Percentiles rank a stretch among this genome's conserved stretches.
These are phyloP conservation scores for Diutina pseudorugosa DNA, from an alignment of 1,139 yeast species.

Conservation along the genomic window DNA sequence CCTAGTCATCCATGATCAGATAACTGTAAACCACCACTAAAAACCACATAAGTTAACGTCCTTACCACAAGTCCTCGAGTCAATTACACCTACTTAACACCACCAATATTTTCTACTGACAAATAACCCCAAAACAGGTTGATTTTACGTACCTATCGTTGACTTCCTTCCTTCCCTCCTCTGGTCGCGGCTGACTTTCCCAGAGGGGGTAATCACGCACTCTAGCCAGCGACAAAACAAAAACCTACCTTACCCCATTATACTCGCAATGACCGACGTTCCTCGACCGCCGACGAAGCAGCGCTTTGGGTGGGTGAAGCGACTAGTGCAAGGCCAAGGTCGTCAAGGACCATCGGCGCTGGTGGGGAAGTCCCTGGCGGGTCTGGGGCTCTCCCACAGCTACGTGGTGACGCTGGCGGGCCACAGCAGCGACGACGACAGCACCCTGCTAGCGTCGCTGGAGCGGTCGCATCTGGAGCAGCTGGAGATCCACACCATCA, in stretches of 20 bases:
- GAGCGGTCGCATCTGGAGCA: not conserved
- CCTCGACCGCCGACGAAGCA: constrained; percentile 11
- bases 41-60: too few species aligned
- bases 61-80: too few species aligned
- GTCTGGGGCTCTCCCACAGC: constrained; percentile 2
- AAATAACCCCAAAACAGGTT: too few species aligned
- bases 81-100: too few species aligned
- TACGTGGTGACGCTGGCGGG: constrained; percentile 6
- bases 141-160: too few species aligned
- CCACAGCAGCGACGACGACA: constrained; percentile 9
- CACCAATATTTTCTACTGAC: too few species aligned
- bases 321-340: constrained; percentile 32
- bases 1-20: too few species aligned
- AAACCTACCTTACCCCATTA: not conserved
- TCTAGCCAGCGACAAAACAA: not conserved
- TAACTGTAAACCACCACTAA: too few species aligned
- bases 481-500: constrained; percentile 7
- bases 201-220: not conserved
- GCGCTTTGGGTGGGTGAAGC: constrained; percentile 34
- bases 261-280: not conserved
- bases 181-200: too few species aligned
- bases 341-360: constrained; percentile 4
- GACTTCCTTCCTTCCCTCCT: too few species aligned
- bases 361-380: constrained; percentile 5
- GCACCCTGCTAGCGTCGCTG: not conserved